Conservation (phyloP, 768 basidiomycete species). For the Podaxis rugospora region DNA sequence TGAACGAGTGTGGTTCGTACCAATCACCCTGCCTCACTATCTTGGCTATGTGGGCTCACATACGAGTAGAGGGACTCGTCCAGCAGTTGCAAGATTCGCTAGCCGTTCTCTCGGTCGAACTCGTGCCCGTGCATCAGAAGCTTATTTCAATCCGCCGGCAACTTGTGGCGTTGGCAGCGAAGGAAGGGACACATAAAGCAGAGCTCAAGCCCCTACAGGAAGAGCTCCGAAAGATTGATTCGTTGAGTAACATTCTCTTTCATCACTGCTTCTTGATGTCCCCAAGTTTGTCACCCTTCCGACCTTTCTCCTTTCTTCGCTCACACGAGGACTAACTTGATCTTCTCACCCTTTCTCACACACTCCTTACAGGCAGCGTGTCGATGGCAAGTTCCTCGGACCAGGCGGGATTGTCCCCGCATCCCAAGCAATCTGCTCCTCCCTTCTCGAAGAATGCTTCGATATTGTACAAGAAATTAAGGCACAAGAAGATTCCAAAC, state of each 20-base stretch:
- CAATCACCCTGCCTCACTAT: neutral
- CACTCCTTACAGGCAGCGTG: conserved; percentile 62
- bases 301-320: neutral
- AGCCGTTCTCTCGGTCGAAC: conserved; percentile 83
- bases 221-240: conserved; percentile 93
- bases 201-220: conserved; percentile 90
- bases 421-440: conserved; percentile 89
- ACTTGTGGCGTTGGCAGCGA: conserved; percentile 83
- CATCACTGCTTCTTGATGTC: conserved; percentile 10
- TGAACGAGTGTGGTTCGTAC: conserved; percentile 84
- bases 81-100: conserved; percentile 78
- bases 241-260: conserved; percentile 61
- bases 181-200: conserved; percentile 77
- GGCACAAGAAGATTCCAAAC: conserved; percentile 85
- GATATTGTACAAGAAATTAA: conserved; percentile 95
- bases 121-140: conserved; percentile 86
- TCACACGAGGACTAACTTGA: neutral
- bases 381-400: conserved; percentile 93
- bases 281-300: conserved; percentile 14
- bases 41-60: neutral
- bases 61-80: conserved; percentile 65
- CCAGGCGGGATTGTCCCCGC: conserved; percentile 86
- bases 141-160: conserved; percentile 86
- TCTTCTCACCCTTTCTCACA: neutral
- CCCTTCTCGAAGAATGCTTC: conserved; percentile 94